Evolutionary conservation across 371 early-diverging fungal genomes (phyloP).

Genomic region (Catenaria anguillulae): DNA sequence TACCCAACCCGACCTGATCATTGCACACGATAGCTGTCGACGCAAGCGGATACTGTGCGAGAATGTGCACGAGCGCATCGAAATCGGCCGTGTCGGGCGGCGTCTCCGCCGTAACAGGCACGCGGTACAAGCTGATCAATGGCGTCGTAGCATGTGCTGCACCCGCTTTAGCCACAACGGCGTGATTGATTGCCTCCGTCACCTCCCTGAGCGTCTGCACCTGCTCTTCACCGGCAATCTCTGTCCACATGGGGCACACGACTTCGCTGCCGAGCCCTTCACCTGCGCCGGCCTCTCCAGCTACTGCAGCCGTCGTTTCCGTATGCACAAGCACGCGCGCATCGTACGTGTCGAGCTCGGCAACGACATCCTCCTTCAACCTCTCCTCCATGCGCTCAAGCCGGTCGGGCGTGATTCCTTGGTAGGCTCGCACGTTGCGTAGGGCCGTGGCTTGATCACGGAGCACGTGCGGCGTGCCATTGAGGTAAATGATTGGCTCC

Average conservation of each 20-base stretch:
- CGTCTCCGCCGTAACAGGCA: constrained; percentile 47
- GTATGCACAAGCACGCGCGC: background rate
- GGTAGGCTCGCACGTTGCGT: constrained; percentile 48
- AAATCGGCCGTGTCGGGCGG: constrained; percentile 42
- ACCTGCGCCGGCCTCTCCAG: background rate
- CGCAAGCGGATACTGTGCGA: constrained; percentile 11
- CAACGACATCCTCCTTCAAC: constrained; percentile 47
- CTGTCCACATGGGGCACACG: constrained; percentile 42
- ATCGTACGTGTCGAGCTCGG: constrained; percentile 32
- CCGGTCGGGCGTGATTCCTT: constrained; percentile 48
- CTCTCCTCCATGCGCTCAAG: constrained; percentile 51
- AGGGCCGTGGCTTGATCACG: constrained; percentile 47
- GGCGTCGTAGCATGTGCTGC: constrained; percentile 12
- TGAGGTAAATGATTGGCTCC: constrained; percentile 59
- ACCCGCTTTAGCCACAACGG: too few relatives aligned
- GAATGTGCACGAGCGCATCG: constrained; percentile 32
- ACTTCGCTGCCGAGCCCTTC: constrained; percentile 13
- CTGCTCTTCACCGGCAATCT: constrained; percentile 27
- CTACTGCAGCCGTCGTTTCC: background rate
- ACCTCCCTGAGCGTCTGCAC: constrained; percentile 41
- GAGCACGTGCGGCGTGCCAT: constrained; percentile 56
- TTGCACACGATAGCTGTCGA: constrained; percentile 39
- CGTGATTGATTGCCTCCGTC: constrained; percentile 15
- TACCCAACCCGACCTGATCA: constrained; percentile 51
- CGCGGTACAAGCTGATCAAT: constrained; percentile 27